phyloP scores from a whole-genome alignment of 2,329 filamentous ascomycete species.

The Claviceps humidiphila region DNA sequence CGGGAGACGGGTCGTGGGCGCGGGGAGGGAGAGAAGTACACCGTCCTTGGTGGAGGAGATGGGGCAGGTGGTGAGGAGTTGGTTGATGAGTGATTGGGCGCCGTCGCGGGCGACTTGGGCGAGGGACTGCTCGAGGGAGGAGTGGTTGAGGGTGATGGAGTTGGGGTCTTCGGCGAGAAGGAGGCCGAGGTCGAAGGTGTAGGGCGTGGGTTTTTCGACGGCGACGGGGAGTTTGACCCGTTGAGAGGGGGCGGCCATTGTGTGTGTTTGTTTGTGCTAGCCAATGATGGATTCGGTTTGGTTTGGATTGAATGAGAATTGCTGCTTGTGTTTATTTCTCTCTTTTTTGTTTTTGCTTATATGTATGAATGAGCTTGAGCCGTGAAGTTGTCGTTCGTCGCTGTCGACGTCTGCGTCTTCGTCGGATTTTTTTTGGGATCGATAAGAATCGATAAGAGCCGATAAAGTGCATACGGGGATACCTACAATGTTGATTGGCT shows the following conservation, averaged over 20 bases:
- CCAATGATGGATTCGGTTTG: not conserved
- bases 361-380: too few relatives aligned
- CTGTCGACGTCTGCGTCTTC: too few relatives aligned
- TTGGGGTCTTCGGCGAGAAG: constrained; percentile 81
- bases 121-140: constrained; percentile 52
- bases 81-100: constrained; percentile 85
- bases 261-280: not conserved
- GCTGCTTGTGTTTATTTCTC: not conserved
- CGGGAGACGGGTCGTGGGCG: constrained; percentile 56
- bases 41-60: constrained; percentile 56
- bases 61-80: constrained; percentile 79
- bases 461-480: not conserved
- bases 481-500: too few relatives aligned
- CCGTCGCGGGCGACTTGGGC: constrained; percentile 69
- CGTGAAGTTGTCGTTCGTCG: too few relatives aligned
- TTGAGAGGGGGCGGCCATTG: constrained; percentile 24
- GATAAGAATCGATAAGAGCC: not conserved
- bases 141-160: constrained; percentile 47
- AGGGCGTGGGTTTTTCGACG: constrained; percentile 73
- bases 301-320: not conserved
- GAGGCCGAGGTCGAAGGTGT: constrained; percentile 84
- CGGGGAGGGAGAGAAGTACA: constrained; percentile 68
- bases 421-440: not conserved
- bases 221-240: constrained; percentile 44
- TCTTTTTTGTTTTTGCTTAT: not conserved